Percentiles rank a stretch among this genome's conserved stretches.
phyloP scores from a whole-genome alignment of 2,329 filamentous ascomycete genomes.

The Phaeosphaeriaceae sp. region DNA sequence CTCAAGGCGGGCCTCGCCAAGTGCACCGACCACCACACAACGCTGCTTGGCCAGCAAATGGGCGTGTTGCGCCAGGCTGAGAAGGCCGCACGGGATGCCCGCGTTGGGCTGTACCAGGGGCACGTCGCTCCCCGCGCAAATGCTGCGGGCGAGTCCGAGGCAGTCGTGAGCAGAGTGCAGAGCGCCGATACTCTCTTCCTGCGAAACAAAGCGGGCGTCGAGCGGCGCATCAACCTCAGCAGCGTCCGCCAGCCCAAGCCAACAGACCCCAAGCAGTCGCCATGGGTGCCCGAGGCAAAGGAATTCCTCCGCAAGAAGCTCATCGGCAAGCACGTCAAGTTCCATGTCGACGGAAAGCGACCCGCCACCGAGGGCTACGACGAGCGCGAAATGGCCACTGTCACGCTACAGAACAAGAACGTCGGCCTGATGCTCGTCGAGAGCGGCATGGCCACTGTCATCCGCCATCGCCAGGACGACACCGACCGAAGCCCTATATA shows the following conservation, averaged over 20 bases:
- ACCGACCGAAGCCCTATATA: constrained; percentile 94
- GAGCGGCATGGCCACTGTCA: constrained; percentile 90
- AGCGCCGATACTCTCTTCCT: constrained; percentile 89
- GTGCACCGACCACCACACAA: constrained; percentile 96
- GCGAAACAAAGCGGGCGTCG: constrained; percentile 81
- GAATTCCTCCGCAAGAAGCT: constrained; percentile 92
- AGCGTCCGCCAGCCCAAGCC: constrained; percentile 93
- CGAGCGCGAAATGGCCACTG: constrained; percentile 90
- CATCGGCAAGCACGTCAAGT: constrained; percentile 94
- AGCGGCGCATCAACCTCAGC: constrained; percentile 91
- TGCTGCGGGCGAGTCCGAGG: constrained; percentile 73
- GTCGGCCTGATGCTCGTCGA: constrained; percentile 86
- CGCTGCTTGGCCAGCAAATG: constrained; percentile 90
- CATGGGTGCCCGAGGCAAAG: constrained; percentile 92
- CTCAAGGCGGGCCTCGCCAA: constrained; percentile 88
- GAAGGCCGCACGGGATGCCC: constrained; percentile 79
- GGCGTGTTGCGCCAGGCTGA: constrained; percentile 83
- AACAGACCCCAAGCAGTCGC: constrained; percentile 83
- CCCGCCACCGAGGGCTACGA: constrained; percentile 90
- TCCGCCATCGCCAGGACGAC: constrained; percentile 93
- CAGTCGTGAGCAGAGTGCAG: constrained; percentile 82
- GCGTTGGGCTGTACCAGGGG: constrained; percentile 81
- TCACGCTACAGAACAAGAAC: constrained; percentile 85
- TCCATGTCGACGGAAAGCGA: constrained; percentile 89
- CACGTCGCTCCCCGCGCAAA: constrained; percentile 72